phyloP scores from a whole-genome alignment of 805 yeast genomes.

The Blastobotrys chiropterorum region DNA sequence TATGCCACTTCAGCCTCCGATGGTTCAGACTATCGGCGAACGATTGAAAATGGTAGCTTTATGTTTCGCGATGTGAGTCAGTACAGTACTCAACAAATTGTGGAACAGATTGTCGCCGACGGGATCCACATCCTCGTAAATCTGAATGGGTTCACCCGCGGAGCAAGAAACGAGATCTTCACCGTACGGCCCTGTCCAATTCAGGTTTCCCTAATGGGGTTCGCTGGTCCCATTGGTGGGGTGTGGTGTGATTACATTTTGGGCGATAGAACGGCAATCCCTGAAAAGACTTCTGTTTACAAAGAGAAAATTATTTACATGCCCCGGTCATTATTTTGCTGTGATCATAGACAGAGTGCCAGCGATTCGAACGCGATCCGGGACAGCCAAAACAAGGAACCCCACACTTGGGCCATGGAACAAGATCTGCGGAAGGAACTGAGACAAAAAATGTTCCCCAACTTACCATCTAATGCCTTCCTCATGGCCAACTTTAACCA shows the following conservation, averaged over 20 bases:
- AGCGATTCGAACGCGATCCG: slow-evolving; percentile 15
- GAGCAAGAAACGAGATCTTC: slow-evolving; percentile 30
- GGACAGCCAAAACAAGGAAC: not conserved
- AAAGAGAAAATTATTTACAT: slow-evolving; percentile 27
- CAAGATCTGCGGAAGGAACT: slow-evolving; percentile 16
- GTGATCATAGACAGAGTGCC: slow-evolving; percentile 31
- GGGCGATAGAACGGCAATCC: slow-evolving; percentile 21
- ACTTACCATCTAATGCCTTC: slow-evolving; percentile 21
- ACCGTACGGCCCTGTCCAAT: slow-evolving; percentile 31
- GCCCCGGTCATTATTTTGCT: slow-evolving; percentile 28
- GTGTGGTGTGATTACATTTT: slow-evolving; percentile 29
- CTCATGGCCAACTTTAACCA: slow-evolving; percentile 31
- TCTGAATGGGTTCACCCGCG: slow-evolving; percentile 31
- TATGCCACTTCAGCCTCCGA: slow-evolving; percentile 28
- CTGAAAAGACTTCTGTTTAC: slow-evolving; percentile 12
- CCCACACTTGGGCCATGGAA: slow-evolving; percentile 22
- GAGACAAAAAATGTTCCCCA: slow-evolving; percentile 25
- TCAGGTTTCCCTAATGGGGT: slow-evolving; percentile 30
- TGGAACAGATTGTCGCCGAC: slow-evolving; percentile 24
- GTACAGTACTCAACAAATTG: slow-evolving; percentile 23
- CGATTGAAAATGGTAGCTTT: slow-evolving; percentile 23
- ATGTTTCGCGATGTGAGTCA: slow-evolving; percentile 23
- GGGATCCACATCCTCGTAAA: slow-evolving; percentile 30
- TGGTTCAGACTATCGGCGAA: slow-evolving; percentile 22
- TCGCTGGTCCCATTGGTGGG: slow-evolving; percentile 30